Conservation (phyloP, 106 monocot genomes). For the Acorus calamus region DNA sequence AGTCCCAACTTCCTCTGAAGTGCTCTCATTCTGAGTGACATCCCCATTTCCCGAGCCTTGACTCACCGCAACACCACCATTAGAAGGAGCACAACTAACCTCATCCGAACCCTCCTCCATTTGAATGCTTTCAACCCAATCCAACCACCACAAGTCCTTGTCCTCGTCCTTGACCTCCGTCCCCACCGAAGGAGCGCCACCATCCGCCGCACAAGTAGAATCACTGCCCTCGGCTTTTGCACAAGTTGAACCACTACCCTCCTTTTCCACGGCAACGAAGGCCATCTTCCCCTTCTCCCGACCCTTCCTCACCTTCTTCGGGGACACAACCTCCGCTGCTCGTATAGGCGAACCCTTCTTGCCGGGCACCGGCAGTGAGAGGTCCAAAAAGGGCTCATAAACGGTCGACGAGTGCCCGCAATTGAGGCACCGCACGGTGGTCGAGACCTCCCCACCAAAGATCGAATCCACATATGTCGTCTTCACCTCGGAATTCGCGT, state of each 20-base stretch:
- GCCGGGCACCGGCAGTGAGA: conserved; percentile 75
- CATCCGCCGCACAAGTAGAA: conserved; percentile 2
- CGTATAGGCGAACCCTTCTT: conserved; percentile 29
- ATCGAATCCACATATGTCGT: conserved; percentile 54
- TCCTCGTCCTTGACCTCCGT: not conserved
- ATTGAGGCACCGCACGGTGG: conserved; percentile 45
- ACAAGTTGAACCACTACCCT: not conserved
- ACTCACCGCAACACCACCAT: conserved; percentile 6
- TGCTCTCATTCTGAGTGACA: conserved; percentile 9
- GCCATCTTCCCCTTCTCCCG: conserved; percentile 17
- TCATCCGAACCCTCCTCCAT: not conserved
- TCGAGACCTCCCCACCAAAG: conserved; percentile 67
- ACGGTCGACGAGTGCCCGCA: conserved; percentile 65
- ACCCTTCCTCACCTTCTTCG: conserved; percentile 17
- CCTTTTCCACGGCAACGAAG: conserved; percentile 21
- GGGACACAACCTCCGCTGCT: conserved; percentile 10
- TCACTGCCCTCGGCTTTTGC: conserved; percentile 12
- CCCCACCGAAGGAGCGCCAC: not conserved
- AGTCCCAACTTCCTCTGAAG: not conserved
- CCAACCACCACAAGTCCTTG: conserved; percentile 34
- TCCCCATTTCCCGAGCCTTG: conserved; percentile 19
- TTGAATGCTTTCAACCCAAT: conserved; percentile 28
- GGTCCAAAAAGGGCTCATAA: conserved; percentile 67
- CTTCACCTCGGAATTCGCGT: conserved; percentile 15
- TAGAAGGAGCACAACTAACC: conserved; percentile 9